phyloP scores from a whole-genome alignment of 495 filamentous ascomycete genomes.

The Sphaerosporella brunnea region DNA sequence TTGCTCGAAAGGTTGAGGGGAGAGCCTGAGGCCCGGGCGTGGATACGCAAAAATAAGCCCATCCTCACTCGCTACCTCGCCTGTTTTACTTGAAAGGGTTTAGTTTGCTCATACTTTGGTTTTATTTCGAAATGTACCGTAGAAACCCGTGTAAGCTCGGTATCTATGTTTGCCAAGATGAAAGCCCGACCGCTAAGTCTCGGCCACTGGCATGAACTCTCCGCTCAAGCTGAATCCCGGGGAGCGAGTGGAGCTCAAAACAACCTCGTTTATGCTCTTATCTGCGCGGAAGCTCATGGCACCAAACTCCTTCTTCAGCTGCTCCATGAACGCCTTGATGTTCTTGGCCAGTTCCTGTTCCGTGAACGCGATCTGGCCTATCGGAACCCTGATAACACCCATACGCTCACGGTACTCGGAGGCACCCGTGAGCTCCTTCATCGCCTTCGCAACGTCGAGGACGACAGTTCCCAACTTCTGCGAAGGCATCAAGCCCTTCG shows the following conservation, averaged over 20 bases:
- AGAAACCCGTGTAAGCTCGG: too few relatives aligned
- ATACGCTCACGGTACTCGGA: constrained; percentile 70
- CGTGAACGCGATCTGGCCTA: constrained; percentile 80
- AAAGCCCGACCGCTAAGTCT: too few relatives aligned
- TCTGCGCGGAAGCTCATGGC: constrained; percentile 47
- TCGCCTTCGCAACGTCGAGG: constrained; percentile 47
- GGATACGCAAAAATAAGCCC: too few relatives aligned
- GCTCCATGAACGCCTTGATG: constrained; percentile 55
- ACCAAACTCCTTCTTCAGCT: constrained; percentile 60
- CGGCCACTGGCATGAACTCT: constrained; percentile 34
- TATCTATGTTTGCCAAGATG: too few relatives aligned
- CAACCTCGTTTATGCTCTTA: constrained; percentile 83
- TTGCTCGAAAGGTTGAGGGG: too few relatives aligned
- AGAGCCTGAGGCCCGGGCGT: too few relatives aligned
- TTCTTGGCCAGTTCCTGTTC: constrained; percentile 75
- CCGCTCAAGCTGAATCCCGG: constrained; percentile 79
- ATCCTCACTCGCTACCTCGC: too few relatives aligned
- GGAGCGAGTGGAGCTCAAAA: constrained; percentile 72
- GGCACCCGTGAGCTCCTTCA: constrained; percentile 64
- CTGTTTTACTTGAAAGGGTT: too few relatives aligned
- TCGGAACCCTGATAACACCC: constrained; percentile 69
- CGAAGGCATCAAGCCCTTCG: constrained; percentile 80
- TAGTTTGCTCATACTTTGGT: too few relatives aligned
- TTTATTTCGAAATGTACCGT: too few relatives aligned
- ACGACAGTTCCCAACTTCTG: constrained; percentile 74